phyloP scores from a whole-genome alignment of 257 asterid species.

The Cordia subcordata region DNA sequence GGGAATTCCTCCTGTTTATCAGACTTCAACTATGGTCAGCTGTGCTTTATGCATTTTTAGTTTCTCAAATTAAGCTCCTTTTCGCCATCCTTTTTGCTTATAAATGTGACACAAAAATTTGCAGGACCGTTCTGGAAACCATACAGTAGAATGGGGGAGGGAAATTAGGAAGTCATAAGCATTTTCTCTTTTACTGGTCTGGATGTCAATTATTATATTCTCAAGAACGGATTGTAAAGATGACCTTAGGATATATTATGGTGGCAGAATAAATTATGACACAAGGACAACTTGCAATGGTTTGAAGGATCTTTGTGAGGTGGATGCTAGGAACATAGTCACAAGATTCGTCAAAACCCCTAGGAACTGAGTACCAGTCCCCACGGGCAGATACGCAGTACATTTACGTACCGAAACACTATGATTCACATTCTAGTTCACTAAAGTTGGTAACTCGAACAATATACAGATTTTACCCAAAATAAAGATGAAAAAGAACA shows the following conservation, averaged over 20 bases:
- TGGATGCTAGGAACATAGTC: no score
- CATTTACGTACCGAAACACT: no score
- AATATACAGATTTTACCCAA: no score
- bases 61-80: conserved; percentile 3
- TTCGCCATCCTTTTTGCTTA: conserved; percentile 12
- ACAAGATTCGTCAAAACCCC: no score
- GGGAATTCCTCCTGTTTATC: conserved; percentile 49
- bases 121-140: conserved; percentile 62
- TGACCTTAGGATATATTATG: conserved; percentile 14
- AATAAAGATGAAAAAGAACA: no score
- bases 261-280: conserved; percentile 61
- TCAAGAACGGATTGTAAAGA: conserved; percentile 9
- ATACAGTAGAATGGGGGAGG: conserved; percentile 36
- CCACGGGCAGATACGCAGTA: no score
- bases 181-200: conserved; percentile 9
- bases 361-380: no score
- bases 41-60: conserved; percentile 23
- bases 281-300: conserved; percentile 55
- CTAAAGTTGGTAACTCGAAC: no score
- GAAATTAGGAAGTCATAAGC: conserved; percentile 70
- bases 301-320: conserved; percentile 49
- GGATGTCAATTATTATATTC: conserved; percentile 5
- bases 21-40: conserved; percentile 59
- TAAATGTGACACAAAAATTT: conserved; percentile 17
- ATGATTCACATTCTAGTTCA: no score